Conservation (phyloP, 2,329 filamentous ascomycete species). For the Trematosphaeria pertusa region DNA sequence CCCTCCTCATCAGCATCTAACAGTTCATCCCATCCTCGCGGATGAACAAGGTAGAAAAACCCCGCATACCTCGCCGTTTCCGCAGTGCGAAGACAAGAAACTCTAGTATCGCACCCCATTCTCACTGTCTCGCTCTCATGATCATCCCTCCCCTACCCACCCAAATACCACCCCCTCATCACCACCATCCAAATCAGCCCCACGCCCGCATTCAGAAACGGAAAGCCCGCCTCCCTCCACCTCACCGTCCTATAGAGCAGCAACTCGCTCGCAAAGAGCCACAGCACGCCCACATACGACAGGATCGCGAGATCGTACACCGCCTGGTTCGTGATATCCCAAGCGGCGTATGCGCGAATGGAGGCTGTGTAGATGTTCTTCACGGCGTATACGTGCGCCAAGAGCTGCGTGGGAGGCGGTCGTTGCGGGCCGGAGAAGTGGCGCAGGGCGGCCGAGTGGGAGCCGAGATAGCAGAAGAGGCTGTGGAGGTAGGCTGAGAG, state of each 20-base stretch:
- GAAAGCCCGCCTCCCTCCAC: not conserved
- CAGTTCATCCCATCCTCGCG: no score
- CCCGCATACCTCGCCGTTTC: no score
- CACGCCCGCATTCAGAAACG: slow-evolving; percentile 1
- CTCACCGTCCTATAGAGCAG: slow-evolving; percentile 4
- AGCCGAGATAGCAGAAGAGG: slow-evolving; percentile 9
- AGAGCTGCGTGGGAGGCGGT: slow-evolving; percentile 5
- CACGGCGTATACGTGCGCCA: slow-evolving; percentile 12
- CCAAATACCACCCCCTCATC: slow-evolving; percentile 8
- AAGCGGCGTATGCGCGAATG: slow-evolving; percentile 14
- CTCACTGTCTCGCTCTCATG: no score
- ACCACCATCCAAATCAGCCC: slow-evolving; percentile 8
- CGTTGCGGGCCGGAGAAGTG: slow-evolving; percentile 6
- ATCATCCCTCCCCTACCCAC: not conserved
- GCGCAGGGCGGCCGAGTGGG: slow-evolving; percentile 1
- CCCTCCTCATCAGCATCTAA: no score
- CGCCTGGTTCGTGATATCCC: slow-evolving; percentile 4
- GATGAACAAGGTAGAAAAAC: no score
- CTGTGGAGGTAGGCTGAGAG: slow-evolving; percentile 9
- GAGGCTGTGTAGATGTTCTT: slow-evolving; percentile 11
- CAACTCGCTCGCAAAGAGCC: slow-evolving; percentile 7
- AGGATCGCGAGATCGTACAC: slow-evolving; percentile 13
- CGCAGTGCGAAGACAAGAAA: no score
- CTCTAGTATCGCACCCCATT: not conserved
- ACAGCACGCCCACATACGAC: slow-evolving; percentile 8